phyloP scores from a whole-genome alignment of 1,284 basidiomycete genomes.

The Cryptococcus sp. region DNA sequence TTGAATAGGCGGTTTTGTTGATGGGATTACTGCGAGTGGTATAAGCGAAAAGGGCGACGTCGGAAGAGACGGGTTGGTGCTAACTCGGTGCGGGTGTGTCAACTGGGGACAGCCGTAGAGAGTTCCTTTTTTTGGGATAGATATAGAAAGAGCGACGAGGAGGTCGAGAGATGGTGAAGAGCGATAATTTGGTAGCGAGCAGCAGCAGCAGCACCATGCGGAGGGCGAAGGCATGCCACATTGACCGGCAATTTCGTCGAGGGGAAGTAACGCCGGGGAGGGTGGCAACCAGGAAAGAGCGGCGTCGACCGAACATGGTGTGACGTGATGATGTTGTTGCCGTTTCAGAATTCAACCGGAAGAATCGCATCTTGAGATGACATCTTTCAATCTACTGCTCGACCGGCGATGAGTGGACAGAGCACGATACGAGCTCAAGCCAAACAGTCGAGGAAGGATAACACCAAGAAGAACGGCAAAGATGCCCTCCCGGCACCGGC shows the following conservation, averaged over 20 bases:
- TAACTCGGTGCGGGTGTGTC: conserved; percentile 46
- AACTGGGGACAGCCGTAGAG: conserved; percentile 40
- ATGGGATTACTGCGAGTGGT: conserved; percentile 10
- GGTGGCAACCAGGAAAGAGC: no score
- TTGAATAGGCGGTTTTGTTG: conserved; percentile 24
- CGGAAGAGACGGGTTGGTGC: conserved; percentile 16
- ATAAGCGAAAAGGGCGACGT: conserved; percentile 7
- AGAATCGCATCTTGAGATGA: no score
- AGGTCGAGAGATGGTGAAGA: neutral
- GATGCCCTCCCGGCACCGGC: neutral
- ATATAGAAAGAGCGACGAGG: neutral
- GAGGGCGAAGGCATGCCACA: neutral
- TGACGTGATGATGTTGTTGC: no score
- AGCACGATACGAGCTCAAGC: neutral
- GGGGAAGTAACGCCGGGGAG: neutral
- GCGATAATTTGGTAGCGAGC: neutral
- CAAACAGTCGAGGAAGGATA: neutral
- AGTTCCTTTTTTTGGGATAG: conserved; percentile 17
- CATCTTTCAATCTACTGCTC: no score
- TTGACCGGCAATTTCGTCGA: neutral
- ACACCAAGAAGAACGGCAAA: neutral
- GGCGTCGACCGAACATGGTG: no score
- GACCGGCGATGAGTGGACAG: neutral
- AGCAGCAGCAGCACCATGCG: neutral
- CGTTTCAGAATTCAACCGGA: no score